Evolutionary conservation across 176 grass and related monocot genomes (phyloP).

Genomic region (Cenchrus americanus): DNA sequence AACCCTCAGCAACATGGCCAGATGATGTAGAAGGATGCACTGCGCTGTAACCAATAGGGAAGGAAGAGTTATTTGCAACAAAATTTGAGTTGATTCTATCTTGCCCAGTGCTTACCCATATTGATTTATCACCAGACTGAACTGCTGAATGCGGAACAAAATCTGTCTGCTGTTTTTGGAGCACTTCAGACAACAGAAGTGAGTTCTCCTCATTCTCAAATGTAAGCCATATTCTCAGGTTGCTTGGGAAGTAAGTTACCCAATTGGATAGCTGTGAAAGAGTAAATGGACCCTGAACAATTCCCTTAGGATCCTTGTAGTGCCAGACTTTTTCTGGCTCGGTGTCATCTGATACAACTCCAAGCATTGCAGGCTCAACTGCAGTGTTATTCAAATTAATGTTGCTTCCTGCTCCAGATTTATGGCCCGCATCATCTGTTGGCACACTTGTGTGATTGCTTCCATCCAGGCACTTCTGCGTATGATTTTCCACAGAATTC

Average conservation of each 20-base stretch:
- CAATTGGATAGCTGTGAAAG: constrained; percentile 84
- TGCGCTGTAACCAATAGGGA: constrained; percentile 41
- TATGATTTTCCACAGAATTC: constrained; percentile 37
- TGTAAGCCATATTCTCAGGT: constrained; percentile 82
- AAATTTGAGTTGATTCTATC: constrained; percentile 50
- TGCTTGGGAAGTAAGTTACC: constrained; percentile 67
- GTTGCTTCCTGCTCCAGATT: constrained; percentile 39
- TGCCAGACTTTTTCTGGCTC: constrained; percentile 94
- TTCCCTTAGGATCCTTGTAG: constrained; percentile 88
- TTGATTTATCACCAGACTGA: constrained; percentile 35
- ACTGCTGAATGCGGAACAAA: constrained; percentile 43
- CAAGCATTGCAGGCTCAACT: constrained; percentile 50
- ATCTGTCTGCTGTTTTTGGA: constrained; percentile 60
- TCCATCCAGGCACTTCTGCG: constrained; percentile 35
- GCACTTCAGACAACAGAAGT: constrained; percentile 67
- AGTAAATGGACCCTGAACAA: constrained; percentile 88
- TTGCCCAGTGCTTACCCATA: constrained; percentile 35
- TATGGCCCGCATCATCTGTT: constrained; percentile 33
- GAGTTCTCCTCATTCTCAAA: constrained; percentile 90
- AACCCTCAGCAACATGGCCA: constrained; percentile 32
- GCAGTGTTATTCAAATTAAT: constrained; percentile 49
- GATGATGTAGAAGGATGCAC: constrained; percentile 54
- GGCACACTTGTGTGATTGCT: constrained; percentile 16
- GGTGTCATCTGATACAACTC: constrained; percentile 37
- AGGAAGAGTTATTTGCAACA: constrained; percentile 40